Conservation (phyloP, 2,329 filamentous ascomycete genomes). For the Verticillium isaacii region DNA sequence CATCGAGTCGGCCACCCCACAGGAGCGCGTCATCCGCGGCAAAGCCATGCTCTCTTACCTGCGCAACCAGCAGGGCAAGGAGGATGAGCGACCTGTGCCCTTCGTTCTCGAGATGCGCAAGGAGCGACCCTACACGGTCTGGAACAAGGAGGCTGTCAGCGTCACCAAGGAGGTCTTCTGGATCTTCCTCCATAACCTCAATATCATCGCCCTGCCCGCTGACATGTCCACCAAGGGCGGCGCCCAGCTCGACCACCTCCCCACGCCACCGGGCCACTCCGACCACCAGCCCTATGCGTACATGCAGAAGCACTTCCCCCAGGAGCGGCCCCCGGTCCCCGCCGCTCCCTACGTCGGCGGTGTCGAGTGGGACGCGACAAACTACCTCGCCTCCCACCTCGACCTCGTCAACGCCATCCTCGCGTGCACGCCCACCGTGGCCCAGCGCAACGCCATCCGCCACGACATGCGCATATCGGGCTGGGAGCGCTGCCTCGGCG, state of each 20-base stretch:
- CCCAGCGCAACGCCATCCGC: constrained; percentile 75
- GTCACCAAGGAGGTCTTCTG: constrained; percentile 98
- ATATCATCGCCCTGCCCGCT: constrained; percentile 68
- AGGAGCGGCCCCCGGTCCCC: constrained; percentile 81
- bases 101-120: constrained; percentile 90
- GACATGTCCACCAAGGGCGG: constrained; percentile 28
- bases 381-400: constrained; percentile 88
- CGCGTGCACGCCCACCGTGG: constrained; percentile 66
- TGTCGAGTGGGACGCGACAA: constrained; percentile 98
- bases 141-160: constrained; percentile 87
- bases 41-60: constrained; percentile 73
- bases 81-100: constrained; percentile 69
- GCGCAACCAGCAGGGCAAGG: constrained; percentile 70
- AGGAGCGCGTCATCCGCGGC: constrained; percentile 64
- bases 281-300: constrained; percentile 47
- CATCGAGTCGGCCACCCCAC: constrained; percentile 61
- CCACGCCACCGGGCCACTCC: constrained; percentile 24
- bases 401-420: constrained; percentile 90
- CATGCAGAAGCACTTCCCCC: constrained; percentile 73
- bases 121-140: constrained; percentile 83
- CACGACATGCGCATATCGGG: constrained; percentile 74
- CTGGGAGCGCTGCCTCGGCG: constrained; percentile 86
- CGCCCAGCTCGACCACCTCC: constrained; percentile 10
- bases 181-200: constrained; percentile 95
- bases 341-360: constrained; percentile 95